Base-by-base conservation (phyloP, 164 flowering plant species). In the Tetrastigma voinierianum region DNA sequence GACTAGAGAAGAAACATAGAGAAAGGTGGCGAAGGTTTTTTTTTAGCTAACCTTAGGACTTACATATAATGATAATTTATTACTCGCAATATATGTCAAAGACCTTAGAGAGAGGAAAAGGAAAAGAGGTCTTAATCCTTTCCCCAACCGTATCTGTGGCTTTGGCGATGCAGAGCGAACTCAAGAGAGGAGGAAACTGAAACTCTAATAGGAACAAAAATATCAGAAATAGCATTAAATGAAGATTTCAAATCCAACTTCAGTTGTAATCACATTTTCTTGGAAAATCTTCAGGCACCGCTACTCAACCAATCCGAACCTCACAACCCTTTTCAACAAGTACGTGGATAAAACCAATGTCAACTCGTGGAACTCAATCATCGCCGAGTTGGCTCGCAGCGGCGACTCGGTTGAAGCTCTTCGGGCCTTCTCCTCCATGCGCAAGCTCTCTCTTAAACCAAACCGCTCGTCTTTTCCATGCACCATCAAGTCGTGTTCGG, bases 301-400 rank as follows among this genome's bases (percentile, higher is more conserved):
- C 17, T 66, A 76, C 54, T 76, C 81, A 10, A 61, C 75, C 57
- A 64, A 76, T 21, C 51, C 80, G 24, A 79, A 82, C 70, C 81
- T 88, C 63, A 67, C 77, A 10, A 70, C 77, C 24, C 67, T 77
- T 66, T 90, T 88, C 86, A 76, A 70, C 78, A 82, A 79, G 59
- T 87, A 83, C 78, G 81, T 90, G 0, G 90, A 92, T 77, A 80
- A 70, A 65, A 72, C 80, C 55, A 52, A 72, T 66, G 84, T 93
- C 59, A 75, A 21, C 59, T 82, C 95, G 0, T 93, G 98, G 98
- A 90, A 93, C 83, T 80, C 93, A 0, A 70, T 87, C 70, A 90
- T 93, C 53, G 89, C 88, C 56, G 96, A 90, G 23, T 70, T 90
- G 63, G 87, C 96, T 66, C 86, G 98, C 3, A 47, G 72, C 59